Evolutionary conservation across 345 rosid genomes (phyloP), one percentile per base, ranked within the genome.

Genomic region (Pseudoturritis turrita): DNA sequence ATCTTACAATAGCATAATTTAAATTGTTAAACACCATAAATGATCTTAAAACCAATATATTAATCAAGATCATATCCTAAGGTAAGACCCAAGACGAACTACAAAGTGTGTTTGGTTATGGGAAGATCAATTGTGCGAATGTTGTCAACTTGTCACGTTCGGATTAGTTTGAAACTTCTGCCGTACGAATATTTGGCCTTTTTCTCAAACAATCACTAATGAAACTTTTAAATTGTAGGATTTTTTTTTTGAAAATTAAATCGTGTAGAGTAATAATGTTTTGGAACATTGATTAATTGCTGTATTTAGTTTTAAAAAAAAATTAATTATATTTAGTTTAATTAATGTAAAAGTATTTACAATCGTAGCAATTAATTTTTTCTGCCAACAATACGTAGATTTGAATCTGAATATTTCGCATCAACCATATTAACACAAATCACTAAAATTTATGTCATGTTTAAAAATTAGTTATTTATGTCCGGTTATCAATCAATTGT

Each of bases 111-210:
- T 15, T 52, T 39, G 60, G 39, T 39, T 50, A 51, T 36, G 15
- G 37, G 46, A n/a, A 65, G 28, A 68, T 55, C 41, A 41, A 19
- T 35, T 54, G 62, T 18, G 22, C 6, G 14, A 53, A 67, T 41
- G 41, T 26, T 58, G 56, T n/a, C n/a, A n/a, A n/a, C n/a, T n/a
- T n/a, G n/a, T 70, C 66, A 31, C 59, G n/a, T 60, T 70, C 74
- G 33, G 39, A 49, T 49, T 71, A 71, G 68, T 60, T 71, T 60
- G 75, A 60, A 59, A 60, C 75, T 60, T 60, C 58, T 26, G 10
- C 15, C 12, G 29, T 7, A 26, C 75, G 51, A 59, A 29, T 5
- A 17, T 11, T 57, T 35, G 6, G 2, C 12, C 4, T 67, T 41
- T 54, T 41, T 17, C 25, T 36, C 7, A 13, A 37, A 39, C 22